A percentile compares a stretch with the other conserved stretches of the same genome.
Evolutionary conservation across 257 asterid species (phyloP).

Genomic region (Przewalskia tangutica): DNA sequence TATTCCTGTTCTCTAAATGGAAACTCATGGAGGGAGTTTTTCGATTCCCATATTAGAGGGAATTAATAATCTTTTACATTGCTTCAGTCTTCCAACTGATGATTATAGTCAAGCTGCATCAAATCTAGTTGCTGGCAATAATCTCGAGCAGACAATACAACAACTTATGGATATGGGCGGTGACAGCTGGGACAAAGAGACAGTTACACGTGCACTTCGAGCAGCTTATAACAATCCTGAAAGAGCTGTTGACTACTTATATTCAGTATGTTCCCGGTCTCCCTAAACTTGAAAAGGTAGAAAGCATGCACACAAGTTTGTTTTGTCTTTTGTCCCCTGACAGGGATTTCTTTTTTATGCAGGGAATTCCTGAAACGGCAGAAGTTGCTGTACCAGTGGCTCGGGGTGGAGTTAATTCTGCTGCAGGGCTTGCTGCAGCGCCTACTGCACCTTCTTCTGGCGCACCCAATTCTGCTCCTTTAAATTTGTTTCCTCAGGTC

Average conservation of each 20-base stretch:
- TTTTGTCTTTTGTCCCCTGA: neutral
- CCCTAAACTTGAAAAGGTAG: neutral
- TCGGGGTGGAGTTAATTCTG: constrained; percentile 30
- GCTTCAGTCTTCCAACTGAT: constrained; percentile 31
- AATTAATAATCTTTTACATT: constrained; percentile 13
- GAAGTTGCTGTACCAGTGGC: constrained; percentile 55
- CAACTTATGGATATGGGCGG: constrained; percentile 85
- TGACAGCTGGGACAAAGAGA: constrained; percentile 78
- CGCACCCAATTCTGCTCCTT: constrained; percentile 77
- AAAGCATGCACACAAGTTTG: neutral
- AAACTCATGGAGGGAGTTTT: neutral
- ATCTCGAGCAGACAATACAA: constrained; percentile 56
- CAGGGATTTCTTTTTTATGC: constrained; percentile 1
- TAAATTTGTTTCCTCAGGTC: constrained; percentile 89
- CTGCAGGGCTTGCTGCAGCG: constrained; percentile 24
- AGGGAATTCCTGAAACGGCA: constrained; percentile 74
- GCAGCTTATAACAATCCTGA: constrained; percentile 79
- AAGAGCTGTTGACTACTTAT: constrained; percentile 46
- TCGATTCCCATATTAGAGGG: neutral
- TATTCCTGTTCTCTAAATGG: neutral
- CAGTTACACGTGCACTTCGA: constrained; percentile 63
- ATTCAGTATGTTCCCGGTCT: constrained; percentile 41
- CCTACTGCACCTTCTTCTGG: constrained; percentile 38
- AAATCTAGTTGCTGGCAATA: constrained; percentile 38
- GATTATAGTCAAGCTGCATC: constrained; percentile 40